Percentiles rank a stretch among this genome's conserved stretches.
Conservation (phyloP, 108 stramenopile species). For the Conticribra weissflogii region DNA sequence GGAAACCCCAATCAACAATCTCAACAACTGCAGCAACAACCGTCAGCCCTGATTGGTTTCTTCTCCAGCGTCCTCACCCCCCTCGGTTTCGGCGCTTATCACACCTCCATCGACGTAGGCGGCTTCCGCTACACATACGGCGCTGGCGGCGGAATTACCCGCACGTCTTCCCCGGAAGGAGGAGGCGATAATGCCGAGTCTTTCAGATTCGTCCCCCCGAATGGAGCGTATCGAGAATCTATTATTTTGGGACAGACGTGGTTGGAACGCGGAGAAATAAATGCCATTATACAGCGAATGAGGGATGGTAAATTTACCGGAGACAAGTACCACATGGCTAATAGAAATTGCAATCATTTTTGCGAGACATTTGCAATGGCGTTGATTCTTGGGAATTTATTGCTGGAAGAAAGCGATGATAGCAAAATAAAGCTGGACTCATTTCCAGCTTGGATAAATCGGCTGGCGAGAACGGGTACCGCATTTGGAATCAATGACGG, state of each 20-base stretch:
- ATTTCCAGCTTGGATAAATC: constrained; percentile 53
- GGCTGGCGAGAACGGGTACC: constrained; percentile 44
- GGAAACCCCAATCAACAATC: constrained; percentile 9
- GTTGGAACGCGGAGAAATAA: constrained; percentile 38
- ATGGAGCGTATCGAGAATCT: constrained; percentile 41
- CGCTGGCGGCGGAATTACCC: constrained; percentile 25
- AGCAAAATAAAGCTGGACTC: constrained; percentile 15
- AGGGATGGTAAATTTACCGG: constrained; percentile 42
- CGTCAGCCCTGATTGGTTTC: constrained; percentile 18
- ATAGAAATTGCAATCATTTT: constrained; percentile 61
- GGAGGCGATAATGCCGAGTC: constrained; percentile 46
- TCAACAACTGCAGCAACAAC: constrained; percentile 11
- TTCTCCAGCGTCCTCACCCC: constrained; percentile 35
- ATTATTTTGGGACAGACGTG: constrained; percentile 44
- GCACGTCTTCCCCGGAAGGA: constrained; percentile 29
- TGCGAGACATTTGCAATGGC: constrained; percentile 49
- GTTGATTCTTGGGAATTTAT: constrained; percentile 30
- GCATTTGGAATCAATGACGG: constrained; percentile 36
- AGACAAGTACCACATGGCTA: constrained; percentile 45
- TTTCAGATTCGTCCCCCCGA: constrained; percentile 38
- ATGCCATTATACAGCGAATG: constrained; percentile 39
- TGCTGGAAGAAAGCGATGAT: constrained; percentile 18
- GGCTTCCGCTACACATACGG: constrained; percentile 47
- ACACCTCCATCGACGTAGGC: constrained; percentile 49
- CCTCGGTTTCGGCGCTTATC: constrained; percentile 48